Base-by-base conservation (phyloP, 495 filamentous ascomycete species). In the Penicillium ucsense region DNA sequence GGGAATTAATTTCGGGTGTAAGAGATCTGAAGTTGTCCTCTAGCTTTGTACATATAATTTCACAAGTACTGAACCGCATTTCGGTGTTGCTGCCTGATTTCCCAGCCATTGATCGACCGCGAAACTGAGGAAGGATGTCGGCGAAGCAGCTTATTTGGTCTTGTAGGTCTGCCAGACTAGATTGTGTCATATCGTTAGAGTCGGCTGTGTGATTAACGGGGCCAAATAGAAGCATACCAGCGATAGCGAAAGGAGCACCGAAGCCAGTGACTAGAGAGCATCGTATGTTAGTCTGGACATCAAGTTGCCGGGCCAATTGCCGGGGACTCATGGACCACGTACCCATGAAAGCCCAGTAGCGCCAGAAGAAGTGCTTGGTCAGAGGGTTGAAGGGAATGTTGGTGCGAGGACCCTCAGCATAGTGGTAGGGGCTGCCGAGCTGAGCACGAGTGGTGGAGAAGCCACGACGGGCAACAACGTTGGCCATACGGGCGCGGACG, bases 331-430 rank as follows among this genome's bases (percentile, higher is more conserved):
- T 41, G 45, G 39, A 35, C 41, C 33, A 74, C 81, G 42, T 62
- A 88, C 84, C 60, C 77, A 79, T 81, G 76, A 85, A 94, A 28
- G 58, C 64, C 85, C 88, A 92, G 80, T 85, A 98, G 72, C 83
- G 77, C 54, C 86, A 39, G 49, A 71, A 78, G 69, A 98, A 98
- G 67, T 73, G 84, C 68, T 81, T 83, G 60, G 84, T 94, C 72
- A 84, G 72, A 54, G 94, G 83, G 77, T 98, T 94, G 83, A 98
- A 98, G 51, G 92, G 92, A 50, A 98, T 72, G 77, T 95, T 96
- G 75, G 78, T 82, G 63, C 82, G 82, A 59, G 94, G 92, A 45
- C 92, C 94, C 77, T 97, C 94, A 51, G 90, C 86, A 75, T 98
- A 98, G 78, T 98, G 92, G 79, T 94, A 94, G 30, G 89, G 89